Evolutionary conservation across 2,329 filamentous ascomycete genomes (phyloP), one percentile per base, ranked within the genome.

Genomic region (Penicillium occitanis): DNA sequence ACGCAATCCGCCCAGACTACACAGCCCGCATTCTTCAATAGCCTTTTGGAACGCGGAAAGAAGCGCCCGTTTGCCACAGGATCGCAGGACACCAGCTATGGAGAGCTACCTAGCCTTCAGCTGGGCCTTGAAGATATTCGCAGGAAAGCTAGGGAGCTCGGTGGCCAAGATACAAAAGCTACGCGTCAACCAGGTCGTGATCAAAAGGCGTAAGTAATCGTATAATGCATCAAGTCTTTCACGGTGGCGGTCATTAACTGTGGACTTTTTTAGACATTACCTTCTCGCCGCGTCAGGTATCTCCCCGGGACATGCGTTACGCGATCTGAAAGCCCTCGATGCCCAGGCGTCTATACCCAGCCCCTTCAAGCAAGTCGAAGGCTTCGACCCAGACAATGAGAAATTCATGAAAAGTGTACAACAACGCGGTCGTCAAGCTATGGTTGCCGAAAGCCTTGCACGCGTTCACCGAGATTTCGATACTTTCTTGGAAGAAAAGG

Each of bases 381-480:
- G 74, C 3, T 80, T 84, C 67, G 85, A 87, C 65, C 83, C 83
- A 2, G 84, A 86, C 62, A 84, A 86, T 67, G 83, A 87, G 76
- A 88, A 90, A 61, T 97, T 96, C 75, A 85, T 97, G 61, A 87
- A 91, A 64, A 93, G 92, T 73, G 84, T 97, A 68, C 92, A 96
- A 78, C 91, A 91, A 58, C 94, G 96, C 79, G 96, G 93, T 19
- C 95, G 93, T 3, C 84, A 96, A 66, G 92, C 91, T 74, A 93
- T 97, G 87, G 93, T 97, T 72, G 87, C 91, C 40, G 93, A 97
- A 76, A 92, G 92, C n/a, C 83, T 98, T 68, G 90, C 94, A 73
- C 88, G 93, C 73, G 95, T 93, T 3, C 90, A 94, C 67, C 88
- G 89, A 65, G 95, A 98, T 74, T 98, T 99, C 76, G 93, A 99